phyloP scores from a whole-genome alignment of 2,329 filamentous ascomycete genomes.

The Atkinsonella hypoxylon region DNA sequence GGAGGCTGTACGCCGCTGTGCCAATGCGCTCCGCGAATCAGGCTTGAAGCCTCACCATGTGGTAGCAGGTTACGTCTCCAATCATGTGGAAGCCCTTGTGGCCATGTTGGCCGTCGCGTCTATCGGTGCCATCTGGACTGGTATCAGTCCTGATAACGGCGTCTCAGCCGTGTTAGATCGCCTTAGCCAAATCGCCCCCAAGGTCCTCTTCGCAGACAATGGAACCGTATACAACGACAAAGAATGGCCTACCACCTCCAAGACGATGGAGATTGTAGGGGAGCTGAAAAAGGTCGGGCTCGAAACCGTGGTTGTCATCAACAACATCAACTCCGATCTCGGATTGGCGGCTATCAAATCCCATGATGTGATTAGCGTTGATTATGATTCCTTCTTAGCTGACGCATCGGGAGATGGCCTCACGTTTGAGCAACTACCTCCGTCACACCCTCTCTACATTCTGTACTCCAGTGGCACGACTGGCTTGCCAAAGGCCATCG shows the following conservation, averaged over 20 bases:
- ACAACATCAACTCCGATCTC: conserved; percentile 42
- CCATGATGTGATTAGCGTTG: conserved; percentile 28
- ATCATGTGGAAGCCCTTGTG: conserved; percentile 76
- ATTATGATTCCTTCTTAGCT: conserved; percentile 34
- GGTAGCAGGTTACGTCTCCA: conserved; percentile 70
- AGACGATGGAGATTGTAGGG: conserved; percentile 64
- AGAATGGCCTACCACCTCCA: conserved; percentile 65
- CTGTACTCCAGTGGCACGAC: conserved; percentile 92
- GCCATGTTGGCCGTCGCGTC: conserved; percentile 77
- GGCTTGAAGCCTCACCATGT: conserved; percentile 47
- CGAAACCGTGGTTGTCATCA: conserved; percentile 61
- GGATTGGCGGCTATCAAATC: conserved; percentile 29
- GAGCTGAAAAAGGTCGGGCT: conserved; percentile 49
- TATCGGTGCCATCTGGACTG: conserved; percentile 84
- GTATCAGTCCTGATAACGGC: conserved; percentile 84
- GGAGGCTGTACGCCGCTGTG: conserved; percentile 62
- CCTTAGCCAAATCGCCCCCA: conserved; percentile 72
- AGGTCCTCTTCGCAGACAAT: conserved; percentile 76
- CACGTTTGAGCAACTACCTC: conserved; percentile 63
- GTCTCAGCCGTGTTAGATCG: conserved; percentile 85
- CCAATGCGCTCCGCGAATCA: conserved; percentile 54
- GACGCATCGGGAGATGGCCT: conserved; percentile 32
- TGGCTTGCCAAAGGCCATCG: conserved; percentile 77
- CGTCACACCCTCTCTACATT: conserved; percentile 86
- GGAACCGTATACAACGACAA: conserved; percentile 86